Conservation (phyloP, 257 asterid genomes). For the Marsdenia floribunda region DNA sequence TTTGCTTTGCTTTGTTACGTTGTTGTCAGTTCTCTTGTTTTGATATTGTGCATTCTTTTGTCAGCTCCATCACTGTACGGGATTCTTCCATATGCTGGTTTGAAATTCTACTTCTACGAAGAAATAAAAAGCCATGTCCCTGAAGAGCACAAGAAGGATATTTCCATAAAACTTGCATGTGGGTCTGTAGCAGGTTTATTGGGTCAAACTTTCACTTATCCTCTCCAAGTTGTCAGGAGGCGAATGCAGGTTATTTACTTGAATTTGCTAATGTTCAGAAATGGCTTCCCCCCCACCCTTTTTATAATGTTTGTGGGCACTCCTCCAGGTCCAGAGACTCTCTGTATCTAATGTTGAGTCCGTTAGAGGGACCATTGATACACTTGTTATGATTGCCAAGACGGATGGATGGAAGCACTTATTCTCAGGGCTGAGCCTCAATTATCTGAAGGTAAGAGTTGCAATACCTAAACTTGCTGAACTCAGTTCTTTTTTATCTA, state of each 20-base stretch:
- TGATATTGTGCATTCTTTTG: conserved; percentile 6
- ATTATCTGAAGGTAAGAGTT: conserved; percentile 69
- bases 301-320: background rate
- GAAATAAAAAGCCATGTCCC: conserved; percentile 87
- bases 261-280: background rate
- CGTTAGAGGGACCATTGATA: conserved; percentile 53
- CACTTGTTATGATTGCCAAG: conserved; percentile 50
- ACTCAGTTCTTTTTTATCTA: conserved; percentile 7
- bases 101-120: conserved; percentile 88
- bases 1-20: background rate
- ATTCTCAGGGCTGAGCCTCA: conserved; percentile 93
- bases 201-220: conserved; percentile 95
- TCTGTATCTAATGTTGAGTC: conserved; percentile 36
- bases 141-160: conserved; percentile 59
- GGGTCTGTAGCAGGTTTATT: conserved; percentile 92
- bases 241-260: conserved; percentile 84
- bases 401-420: conserved; percentile 84
- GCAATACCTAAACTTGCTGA: background rate
- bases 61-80: conserved; percentile 94
- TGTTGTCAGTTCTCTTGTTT: conserved; percentile 11
- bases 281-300: no score
- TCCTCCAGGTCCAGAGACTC: conserved; percentile 66
- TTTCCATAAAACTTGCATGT: conserved; percentile 73
- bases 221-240: conserved; percentile 86
- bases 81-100: conserved; percentile 89